Conservation (phyloP, 2,329 filamentous ascomycete genomes). For the Clarireedia sp. region DNA sequence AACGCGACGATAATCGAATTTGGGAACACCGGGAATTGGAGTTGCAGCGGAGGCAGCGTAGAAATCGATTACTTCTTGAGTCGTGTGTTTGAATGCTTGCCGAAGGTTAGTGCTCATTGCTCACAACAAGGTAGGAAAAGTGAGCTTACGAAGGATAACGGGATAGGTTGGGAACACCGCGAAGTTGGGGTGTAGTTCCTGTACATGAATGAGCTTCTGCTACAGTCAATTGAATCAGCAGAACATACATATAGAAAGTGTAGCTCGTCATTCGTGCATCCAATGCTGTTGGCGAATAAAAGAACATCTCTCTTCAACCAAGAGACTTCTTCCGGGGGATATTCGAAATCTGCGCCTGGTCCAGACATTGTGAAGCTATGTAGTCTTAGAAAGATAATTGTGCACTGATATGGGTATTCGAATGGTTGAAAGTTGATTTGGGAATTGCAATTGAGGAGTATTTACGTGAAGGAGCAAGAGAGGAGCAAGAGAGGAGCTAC, state of each 20-base stretch:
- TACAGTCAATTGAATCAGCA: not conserved
- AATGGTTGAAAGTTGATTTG: not conserved
- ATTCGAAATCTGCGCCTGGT: conserved; percentile 66
- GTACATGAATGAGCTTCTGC: not conserved
- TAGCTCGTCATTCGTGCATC: conserved; percentile 72
- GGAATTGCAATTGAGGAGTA: not conserved
- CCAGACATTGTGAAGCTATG: conserved; percentile 25
- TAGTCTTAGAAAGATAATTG: not conserved
- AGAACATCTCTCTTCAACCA: conserved; percentile 86
- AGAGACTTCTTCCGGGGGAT: conserved; percentile 64
- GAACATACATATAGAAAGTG: conserved; percentile 78
- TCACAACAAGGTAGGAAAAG: not conserved
- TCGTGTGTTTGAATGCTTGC: conserved; percentile 56
- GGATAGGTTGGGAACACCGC: conserved; percentile 69
- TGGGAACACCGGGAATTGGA: conserved; percentile 57
- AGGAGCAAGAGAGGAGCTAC: not conserved
- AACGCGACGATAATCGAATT: conserved; percentile 53
- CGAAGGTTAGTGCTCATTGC: conserved; percentile 6
- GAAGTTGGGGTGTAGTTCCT: conserved; percentile 86
- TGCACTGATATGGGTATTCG: not conserved
- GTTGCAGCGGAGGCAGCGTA: conserved; percentile 47
- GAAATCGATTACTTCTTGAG: conserved; percentile 62
- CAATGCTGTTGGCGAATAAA: conserved; percentile 86
- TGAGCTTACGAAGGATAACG: conserved; percentile 20
- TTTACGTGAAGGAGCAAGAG: not conserved